A percentile compares a stretch with the other conserved stretches of the same genome.
Evolutionary conservation across 768 basidiomycete genomes (phyloP).

Genomic region (Rossbeevera mucosa): DNA sequence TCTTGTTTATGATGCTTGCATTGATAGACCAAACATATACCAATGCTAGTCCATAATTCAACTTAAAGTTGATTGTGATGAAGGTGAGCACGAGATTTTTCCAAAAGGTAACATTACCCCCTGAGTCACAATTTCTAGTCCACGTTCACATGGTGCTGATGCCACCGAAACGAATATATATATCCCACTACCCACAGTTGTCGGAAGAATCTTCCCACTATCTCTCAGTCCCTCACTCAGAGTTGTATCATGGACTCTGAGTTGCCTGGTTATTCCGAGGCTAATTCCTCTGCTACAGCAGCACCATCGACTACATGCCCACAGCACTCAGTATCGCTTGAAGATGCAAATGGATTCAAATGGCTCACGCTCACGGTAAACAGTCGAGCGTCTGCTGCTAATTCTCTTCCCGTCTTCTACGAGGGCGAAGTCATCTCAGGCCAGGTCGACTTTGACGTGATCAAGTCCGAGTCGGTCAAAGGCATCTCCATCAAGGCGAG

Average conservation of each 20-base stretch:
- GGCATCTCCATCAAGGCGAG: conserved; percentile 44
- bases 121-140: no score
- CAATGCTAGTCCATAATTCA: no score
- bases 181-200: no score
- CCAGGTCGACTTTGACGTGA: conserved; percentile 45
- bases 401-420: conserved; percentile 42
- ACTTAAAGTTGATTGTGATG: no score
- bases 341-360: conserved; percentile 36
- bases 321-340: conserved; percentile 41
- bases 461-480: conserved; percentile 47
- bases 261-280: conserved; percentile 17
- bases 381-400: conserved; percentile 37
- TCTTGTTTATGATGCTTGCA: no score
- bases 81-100: no score
- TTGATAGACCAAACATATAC: no score
- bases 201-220: not conserved
- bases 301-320: conserved; percentile 6
- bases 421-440: conserved; percentile 49
- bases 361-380: conserved; percentile 47
- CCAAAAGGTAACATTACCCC: no score
- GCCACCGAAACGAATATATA: no score
- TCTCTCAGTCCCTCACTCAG: not conserved
- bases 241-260: conserved; percentile 11
- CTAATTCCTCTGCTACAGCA: not conserved
- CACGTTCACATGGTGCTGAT: no score